phyloP scores from a whole-genome alignment of 1,139 yeast genomes.

The Candida buenavistaensis region DNA sequence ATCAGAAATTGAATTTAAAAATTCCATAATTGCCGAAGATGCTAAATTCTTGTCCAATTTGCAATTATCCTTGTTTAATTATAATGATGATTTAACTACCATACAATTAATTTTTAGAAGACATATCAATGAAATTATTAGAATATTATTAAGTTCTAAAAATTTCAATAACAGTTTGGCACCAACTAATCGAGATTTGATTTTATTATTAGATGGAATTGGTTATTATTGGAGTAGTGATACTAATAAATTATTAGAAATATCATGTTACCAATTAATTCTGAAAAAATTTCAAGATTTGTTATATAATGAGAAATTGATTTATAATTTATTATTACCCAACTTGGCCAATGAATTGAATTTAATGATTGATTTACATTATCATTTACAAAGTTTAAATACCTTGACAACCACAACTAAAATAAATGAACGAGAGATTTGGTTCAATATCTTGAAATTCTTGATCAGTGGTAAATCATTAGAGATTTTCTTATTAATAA shows the following conservation, averaged over 20 bases:
- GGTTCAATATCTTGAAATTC: constrained; percentile 47
- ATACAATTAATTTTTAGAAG: constrained; percentile 48
- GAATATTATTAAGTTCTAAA: constrained; percentile 42
- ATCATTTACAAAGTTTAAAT: constrained; percentile 42
- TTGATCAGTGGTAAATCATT: constrained; percentile 46
- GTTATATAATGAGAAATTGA: constrained; percentile 33
- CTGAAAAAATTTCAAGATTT: constrained; percentile 39
- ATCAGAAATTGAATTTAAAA: constrained; percentile 17
- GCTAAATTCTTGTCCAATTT: constrained; percentile 47
- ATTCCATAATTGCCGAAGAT: constrained; percentile 48
- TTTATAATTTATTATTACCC: constrained; percentile 37
- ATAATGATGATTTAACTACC: constrained; percentile 51
- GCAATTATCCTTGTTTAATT: constrained; percentile 44
- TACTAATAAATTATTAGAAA: constrained; percentile 40
- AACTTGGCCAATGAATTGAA: constrained; percentile 44
- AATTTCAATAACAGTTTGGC: constrained; percentile 29
- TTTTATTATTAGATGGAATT: constrained; percentile 41
- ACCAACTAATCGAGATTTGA: constrained; percentile 18
- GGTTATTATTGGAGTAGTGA: constrained; percentile 49
- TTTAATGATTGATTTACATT: constrained; percentile 46
- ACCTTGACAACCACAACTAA: constrained; percentile 17
- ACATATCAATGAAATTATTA: constrained; percentile 46
- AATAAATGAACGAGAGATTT: constrained; percentile 39
- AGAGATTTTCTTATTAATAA: constrained; percentile 40
- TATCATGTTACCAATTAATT: constrained; percentile 45